These are phyloP conservation scores for Flaveria sonorensis DNA, from an alignment of 129 eudicot genomes.

Conservation along the genomic window DNA sequence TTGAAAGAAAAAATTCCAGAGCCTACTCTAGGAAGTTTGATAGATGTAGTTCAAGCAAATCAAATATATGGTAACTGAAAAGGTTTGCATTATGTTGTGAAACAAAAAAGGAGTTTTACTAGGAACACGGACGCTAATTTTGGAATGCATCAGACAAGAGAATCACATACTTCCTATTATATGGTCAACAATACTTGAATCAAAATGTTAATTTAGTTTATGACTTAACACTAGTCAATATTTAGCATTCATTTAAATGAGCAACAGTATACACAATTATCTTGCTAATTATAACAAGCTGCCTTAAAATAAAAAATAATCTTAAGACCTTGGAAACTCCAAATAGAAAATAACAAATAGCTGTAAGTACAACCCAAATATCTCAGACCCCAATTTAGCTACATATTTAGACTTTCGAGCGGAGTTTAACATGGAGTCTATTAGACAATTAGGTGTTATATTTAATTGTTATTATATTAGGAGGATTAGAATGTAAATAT, in stretches of 20 bases:
- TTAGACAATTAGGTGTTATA: too few species aligned
- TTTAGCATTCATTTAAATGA: conserved; percentile 2
- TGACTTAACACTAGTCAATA: not conserved
- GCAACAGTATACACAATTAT: not conserved
- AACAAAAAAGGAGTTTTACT: not conserved
- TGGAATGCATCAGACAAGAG: not conserved
- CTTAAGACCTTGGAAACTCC: conserved; percentile 8
- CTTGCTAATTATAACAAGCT: conserved; percentile 8
- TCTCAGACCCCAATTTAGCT: not conserved
- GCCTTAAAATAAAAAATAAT: conserved; percentile 19
- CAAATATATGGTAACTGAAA: not conserved
- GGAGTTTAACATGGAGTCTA: conserved; percentile 1
- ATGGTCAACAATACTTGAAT: not conserved
- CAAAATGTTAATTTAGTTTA: not conserved
- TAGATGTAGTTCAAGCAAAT: not conserved
- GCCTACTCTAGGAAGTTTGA: not conserved
- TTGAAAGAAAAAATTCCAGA: not conserved
- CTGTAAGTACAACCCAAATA: conserved; percentile 8
- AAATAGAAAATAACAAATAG: not conserved
- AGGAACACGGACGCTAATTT: not conserved
- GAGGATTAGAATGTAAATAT: too few species aligned
- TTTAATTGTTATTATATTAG: too few species aligned
- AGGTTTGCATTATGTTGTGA: not conserved
- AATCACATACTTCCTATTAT: not conserved
- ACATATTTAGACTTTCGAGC: not conserved